These are phyloP conservation scores for Geotrichum bryndzae DNA, from an alignment of 1,139 yeast genomes.

Conservation along the genomic window DNA sequence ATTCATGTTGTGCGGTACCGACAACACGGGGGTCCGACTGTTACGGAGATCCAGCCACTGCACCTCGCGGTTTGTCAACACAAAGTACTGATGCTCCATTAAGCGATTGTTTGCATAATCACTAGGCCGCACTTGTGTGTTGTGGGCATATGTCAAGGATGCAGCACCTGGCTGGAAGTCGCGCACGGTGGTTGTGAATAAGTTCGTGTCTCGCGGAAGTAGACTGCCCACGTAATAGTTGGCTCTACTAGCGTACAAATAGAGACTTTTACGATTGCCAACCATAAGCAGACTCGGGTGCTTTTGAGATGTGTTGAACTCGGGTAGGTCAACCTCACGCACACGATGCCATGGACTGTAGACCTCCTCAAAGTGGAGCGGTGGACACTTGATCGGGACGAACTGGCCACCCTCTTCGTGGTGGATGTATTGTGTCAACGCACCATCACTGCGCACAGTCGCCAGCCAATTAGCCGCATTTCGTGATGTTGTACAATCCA, in stretches of 20 bases:
- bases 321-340: conserved; percentile 3
- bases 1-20: conserved; percentile 65
- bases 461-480: conserved; percentile 6
- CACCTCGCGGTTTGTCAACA: conserved; percentile 26
- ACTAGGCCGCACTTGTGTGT: neutral
- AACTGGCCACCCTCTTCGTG: neutral
- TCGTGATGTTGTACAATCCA: conserved; percentile 9
- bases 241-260: conserved; percentile 2
- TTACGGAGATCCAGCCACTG: conserved; percentile 28
- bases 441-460: conserved; percentile 12
- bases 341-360: conserved; percentile 13
- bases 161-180: conserved; percentile 15
- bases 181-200: conserved; percentile 3
- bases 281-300: conserved; percentile 10
- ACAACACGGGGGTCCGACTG: conserved; percentile 40
- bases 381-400: conserved; percentile 9
- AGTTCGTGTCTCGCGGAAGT: conserved; percentile 3
- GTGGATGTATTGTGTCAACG: conserved; percentile 5
- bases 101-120: neutral
- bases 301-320: neutral
- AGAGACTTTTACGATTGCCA: conserved; percentile 12
- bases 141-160: conserved; percentile 5
- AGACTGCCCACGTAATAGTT: conserved; percentile 9
- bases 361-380: conserved; percentile 7
- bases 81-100: conserved; percentile 22